phyloP scores from a whole-genome alignment of 1,139 yeast genomes.

The Geotrichum aggregatum region DNA sequence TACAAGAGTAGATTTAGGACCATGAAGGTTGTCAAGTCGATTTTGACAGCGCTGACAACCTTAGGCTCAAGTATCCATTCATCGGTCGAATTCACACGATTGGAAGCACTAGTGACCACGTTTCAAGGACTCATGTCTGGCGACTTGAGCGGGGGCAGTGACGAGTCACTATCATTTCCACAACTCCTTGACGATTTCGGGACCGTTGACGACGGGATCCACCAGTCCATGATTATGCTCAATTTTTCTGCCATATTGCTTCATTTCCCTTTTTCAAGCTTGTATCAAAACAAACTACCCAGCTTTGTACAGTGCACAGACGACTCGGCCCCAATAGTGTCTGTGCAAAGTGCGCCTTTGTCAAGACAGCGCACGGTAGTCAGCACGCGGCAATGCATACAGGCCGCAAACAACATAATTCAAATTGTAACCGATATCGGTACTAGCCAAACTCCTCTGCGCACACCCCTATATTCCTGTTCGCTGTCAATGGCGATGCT shows the following conservation, averaged over 20 bases:
- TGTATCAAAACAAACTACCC: conserved; percentile 22
- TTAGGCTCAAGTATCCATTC: conserved; percentile 19
- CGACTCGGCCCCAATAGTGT: conserved; percentile 18
- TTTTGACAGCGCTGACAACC: conserved; percentile 14
- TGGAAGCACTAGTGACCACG: conserved; percentile 20
- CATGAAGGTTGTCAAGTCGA: conserved; percentile 18
- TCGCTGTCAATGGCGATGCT: conserved; percentile 22
- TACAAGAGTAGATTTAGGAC: conserved; percentile 19
- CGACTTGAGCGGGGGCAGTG: conserved; percentile 1
- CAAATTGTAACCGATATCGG: conserved; percentile 21
- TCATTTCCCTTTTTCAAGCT: conserved; percentile 21
- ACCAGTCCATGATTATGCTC: conserved; percentile 21
- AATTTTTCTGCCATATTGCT: conserved; percentile 21
- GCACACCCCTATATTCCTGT: conserved; percentile 21
- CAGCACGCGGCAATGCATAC: conserved; percentile 20
- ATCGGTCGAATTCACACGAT: conserved; percentile 18
- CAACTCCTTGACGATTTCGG: conserved; percentile 20
- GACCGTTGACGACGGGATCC: conserved; percentile 21
- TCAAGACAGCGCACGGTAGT: conserved; percentile 14
- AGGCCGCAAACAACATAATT: conserved; percentile 22
- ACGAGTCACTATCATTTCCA: conserved; percentile 14
- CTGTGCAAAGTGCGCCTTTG: conserved; percentile 8
- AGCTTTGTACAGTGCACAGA: conserved; percentile 22
- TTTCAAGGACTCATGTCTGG: conserved; percentile 20
- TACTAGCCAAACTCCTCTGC: conserved; percentile 6